Evolutionary conservation across 306 rosid species (phyloP).

Genomic region (Carpinus viminea): DNA sequence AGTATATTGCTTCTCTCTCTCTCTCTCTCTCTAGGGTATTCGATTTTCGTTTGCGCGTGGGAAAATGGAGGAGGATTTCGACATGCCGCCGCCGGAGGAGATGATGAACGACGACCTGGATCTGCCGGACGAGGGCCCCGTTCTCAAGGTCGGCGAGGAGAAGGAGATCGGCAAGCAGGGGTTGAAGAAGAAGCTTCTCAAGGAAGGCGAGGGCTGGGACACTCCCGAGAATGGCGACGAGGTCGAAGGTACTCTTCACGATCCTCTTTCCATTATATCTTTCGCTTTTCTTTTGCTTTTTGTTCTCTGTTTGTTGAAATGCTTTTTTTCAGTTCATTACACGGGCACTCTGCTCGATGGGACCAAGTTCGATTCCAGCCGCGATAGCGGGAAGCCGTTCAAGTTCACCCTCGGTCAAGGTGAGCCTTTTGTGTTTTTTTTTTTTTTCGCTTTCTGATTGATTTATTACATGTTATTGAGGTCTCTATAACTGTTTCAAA

Average conservation of each 20-base stretch:
- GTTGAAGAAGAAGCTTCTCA: constrained; percentile 85
- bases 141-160: constrained; percentile 83
- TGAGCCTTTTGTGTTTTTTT: constrained; percentile 10
- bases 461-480: too few relatives aligned
- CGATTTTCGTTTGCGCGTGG: background rate
- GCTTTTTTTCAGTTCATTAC: constrained; percentile 61
- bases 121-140: constrained; percentile 42
- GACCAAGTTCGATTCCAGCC: constrained; percentile 90
- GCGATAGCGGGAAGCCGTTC: constrained; percentile 69
- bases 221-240: constrained; percentile 85
- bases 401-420: constrained; percentile 98
- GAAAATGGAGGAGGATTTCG: constrained; percentile 70
- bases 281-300: background rate
- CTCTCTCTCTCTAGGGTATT: background rate
- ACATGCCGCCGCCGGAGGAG: constrained; percentile 52
- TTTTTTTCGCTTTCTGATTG: background rate
- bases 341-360: constrained; percentile 94
- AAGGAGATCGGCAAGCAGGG: constrained; percentile 83
- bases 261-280: background rate
- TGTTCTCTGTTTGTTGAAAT: background rate
- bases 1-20: background rate
- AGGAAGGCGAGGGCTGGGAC: constrained; percentile 79
- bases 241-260: constrained; percentile 59
- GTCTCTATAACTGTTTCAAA: background rate
- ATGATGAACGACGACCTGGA: constrained; percentile 67